Evolutionary conservation across 495 filamentous ascomycete species (phyloP).

Genomic region (Talaromyces nanjingensis): DNA sequence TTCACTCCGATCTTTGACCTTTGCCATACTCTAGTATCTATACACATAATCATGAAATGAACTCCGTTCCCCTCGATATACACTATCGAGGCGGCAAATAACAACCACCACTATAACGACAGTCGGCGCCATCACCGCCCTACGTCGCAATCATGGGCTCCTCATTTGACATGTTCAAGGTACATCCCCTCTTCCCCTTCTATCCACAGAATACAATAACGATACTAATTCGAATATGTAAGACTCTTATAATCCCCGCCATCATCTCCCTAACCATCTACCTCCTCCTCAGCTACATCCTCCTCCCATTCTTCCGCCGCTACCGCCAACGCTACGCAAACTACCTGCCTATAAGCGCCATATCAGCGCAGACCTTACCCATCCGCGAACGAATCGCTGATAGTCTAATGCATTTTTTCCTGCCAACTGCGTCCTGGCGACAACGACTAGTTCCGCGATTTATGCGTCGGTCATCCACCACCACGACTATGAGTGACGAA

Average conservation of each 20-base stretch:
- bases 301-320: conserved; percentile 68
- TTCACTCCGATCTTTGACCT: neutral
- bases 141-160: conserved; percentile 24
- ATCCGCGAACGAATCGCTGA: conserved; percentile 55
- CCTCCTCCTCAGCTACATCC: conserved; percentile 58
- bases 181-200: conserved; percentile 11
- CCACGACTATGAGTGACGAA: conserved; percentile 23
- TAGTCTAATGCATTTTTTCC: conserved; percentile 44
- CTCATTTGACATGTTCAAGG: conserved; percentile 32
- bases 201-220: neutral
- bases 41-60: neutral
- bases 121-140: neutral
- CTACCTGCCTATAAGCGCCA: conserved; percentile 59
- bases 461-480: neutral
- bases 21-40: neutral
- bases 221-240: conserved; percentile 5
- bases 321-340: conserved; percentile 68
- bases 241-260: conserved; percentile 77
- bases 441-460: conserved; percentile 24
- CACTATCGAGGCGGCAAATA: neutral
- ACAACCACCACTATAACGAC: neutral
- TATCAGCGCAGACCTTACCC: conserved; percentile 54
- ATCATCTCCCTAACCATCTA: conserved; percentile 71
- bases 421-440: conserved; percentile 49
- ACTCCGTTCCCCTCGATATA: neutral